A percentile compares a stretch with the other conserved stretches of the same genome.
These are phyloP conservation scores for Calonectria hongkongensis DNA, from an alignment of 2,329 filamentous ascomycete species.

Conservation along the genomic window DNA sequence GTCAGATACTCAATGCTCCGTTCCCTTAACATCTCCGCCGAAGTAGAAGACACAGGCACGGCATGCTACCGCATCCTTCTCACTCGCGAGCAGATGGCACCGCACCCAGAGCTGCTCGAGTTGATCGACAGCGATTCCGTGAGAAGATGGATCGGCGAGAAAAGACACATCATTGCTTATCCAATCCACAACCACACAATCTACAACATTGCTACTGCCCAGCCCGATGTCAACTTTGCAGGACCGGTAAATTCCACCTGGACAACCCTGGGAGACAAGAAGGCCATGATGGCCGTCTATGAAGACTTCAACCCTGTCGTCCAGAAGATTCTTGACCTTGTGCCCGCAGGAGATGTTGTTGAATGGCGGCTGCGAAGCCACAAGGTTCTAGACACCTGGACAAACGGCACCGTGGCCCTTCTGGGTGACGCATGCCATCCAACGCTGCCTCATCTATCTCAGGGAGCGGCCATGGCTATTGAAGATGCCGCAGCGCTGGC, in stretches of 20 bases:
- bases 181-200: slow-evolving; percentile 42
- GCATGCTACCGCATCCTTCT: slow-evolving; percentile 15
- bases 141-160: slow-evolving; percentile 37
- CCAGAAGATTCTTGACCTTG: slow-evolving; percentile 30
- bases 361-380: slow-evolving; percentile 41
- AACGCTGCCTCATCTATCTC: slow-evolving; percentile 6
- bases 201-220: slow-evolving; percentile 38
- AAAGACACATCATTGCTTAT: slow-evolving; percentile 41
- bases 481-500: slow-evolving; percentile 15
- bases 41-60: not conserved
- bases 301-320: slow-evolving; percentile 37
- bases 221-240: slow-evolving; percentile 41
- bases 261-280: slow-evolving; percentile 41
- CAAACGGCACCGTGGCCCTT: slow-evolving; percentile 13
- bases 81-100: slow-evolving; percentile 7
- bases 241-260: slow-evolving; percentile 36
- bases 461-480: slow-evolving; percentile 11
- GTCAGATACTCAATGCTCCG: slow-evolving; percentile 39
- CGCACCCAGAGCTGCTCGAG: slow-evolving; percentile 30
- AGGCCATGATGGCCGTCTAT: slow-evolving; percentile 39
- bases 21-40: slow-evolving; percentile 10
- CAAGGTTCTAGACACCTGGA: slow-evolving; percentile 37
- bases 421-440: slow-evolving; percentile 29
- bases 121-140: slow-evolving; percentile 33
- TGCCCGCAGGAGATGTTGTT: slow-evolving; percentile 26